Conservation (phyloP, 352 stramenopile genomes). For the Globisporangium ultimum region DNA sequence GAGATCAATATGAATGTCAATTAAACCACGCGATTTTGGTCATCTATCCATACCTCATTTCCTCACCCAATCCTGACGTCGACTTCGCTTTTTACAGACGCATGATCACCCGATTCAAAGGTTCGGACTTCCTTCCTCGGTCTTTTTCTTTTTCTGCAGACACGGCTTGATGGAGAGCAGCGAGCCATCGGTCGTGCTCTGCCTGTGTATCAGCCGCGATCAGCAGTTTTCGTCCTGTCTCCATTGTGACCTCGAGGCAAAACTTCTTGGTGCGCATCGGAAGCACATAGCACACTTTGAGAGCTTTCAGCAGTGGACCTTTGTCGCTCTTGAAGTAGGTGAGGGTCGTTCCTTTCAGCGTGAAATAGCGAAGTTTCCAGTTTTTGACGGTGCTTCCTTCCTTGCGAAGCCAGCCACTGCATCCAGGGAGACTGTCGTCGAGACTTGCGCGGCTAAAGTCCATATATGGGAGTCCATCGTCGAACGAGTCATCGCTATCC, state of each 20-base stretch:
- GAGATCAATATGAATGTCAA: too few species aligned
- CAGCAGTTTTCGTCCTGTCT: conserved; percentile 68
- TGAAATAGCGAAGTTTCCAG: conserved; percentile 85
- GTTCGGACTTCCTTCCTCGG: conserved; percentile 3
- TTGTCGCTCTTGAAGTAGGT: conserved; percentile 86
- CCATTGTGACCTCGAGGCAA: conserved; percentile 74
- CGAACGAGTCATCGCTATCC: conserved; percentile 13
- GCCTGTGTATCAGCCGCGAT: conserved; percentile 64
- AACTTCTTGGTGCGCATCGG: conserved; percentile 60
- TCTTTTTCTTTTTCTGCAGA: conserved; percentile 41
- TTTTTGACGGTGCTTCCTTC: conserved; percentile 81
- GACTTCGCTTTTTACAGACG: conserved; percentile 10
- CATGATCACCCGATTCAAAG: conserved; percentile 7
- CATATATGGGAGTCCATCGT: conserved; percentile 8
- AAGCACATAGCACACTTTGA: conserved; percentile 69
- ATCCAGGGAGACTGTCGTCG: conserved; percentile 21
- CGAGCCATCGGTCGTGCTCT: conserved; percentile 69
- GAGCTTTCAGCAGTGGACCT: conserved; percentile 55
- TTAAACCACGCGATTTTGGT: too few species aligned
- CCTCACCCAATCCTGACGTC: not conserved
- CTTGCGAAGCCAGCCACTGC: conserved; percentile 77
- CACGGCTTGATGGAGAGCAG: conserved; percentile 54
- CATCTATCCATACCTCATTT: not conserved
- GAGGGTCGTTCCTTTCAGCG: conserved; percentile 64
- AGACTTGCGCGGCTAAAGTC: conserved; percentile 9